Evolutionary conservation across 164 flowering plant species (phyloP).

Genomic region (Dillenia turbinata): DNA sequence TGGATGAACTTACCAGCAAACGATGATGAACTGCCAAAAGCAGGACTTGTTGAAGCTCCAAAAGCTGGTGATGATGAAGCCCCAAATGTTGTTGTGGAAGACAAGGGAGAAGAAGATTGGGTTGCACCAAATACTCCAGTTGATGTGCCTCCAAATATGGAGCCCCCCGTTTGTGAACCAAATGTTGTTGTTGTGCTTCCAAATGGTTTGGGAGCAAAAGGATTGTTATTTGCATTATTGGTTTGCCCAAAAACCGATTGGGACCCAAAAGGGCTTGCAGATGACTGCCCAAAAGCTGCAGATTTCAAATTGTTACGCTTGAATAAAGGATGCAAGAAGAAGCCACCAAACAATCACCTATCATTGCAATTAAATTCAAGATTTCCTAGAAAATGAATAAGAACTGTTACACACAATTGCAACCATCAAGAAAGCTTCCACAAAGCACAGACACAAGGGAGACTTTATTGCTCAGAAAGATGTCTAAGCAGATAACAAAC

Average conservation of each 20-base stretch:
- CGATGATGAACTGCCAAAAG: slow-evolving; percentile 68
- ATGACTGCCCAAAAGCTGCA: slow-evolving; percentile 96
- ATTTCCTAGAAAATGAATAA: neutral
- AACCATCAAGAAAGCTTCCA: neutral
- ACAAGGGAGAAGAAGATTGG: slow-evolving; percentile 64
- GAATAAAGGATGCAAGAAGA: no score
- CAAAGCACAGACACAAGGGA: no score
- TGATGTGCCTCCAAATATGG: slow-evolving; percentile 87
- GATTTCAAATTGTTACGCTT: neutral
- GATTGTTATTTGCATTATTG: slow-evolving; percentile 63
- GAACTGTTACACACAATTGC: neutral
- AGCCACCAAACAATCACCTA: neutral
- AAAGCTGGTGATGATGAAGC: slow-evolving; percentile 77
- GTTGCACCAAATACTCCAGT: slow-evolving; percentile 89
- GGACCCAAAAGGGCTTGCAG: slow-evolving; percentile 77
- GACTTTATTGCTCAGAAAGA: no score
- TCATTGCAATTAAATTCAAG: neutral
- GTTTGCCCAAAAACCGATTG: slow-evolving; percentile 83
- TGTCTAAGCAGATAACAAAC: no score
- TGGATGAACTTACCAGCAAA: slow-evolving; percentile 50
- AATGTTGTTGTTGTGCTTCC: slow-evolving; percentile 72
- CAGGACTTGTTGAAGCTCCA: slow-evolving; percentile 61
- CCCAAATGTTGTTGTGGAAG: slow-evolving; percentile 71
- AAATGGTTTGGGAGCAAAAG: slow-evolving; percentile 93
- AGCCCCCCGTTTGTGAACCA: slow-evolving; percentile 83